Evolutionary conservation across 169 alveolate species (phyloP).

Genomic region (Cystoisospora suis): DNA sequence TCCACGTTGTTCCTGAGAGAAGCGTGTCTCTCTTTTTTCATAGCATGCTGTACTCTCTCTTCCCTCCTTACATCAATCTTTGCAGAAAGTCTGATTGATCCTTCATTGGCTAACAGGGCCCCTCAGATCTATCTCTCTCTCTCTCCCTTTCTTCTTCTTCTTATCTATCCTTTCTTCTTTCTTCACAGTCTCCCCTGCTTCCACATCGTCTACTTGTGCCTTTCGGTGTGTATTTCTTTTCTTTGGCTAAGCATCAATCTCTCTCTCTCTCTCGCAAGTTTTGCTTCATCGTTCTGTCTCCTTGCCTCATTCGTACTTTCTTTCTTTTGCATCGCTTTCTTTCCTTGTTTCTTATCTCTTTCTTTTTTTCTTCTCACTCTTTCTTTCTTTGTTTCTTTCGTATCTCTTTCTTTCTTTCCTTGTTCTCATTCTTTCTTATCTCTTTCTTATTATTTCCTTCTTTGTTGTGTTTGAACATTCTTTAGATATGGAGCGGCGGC

Average conservation of each 20-base stretch:
- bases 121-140: background rate
- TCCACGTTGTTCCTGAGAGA: no score
- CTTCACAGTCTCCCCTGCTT: background rate
- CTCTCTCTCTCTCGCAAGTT: background rate
- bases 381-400: no score
- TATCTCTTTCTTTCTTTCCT: background rate
- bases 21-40: no score
- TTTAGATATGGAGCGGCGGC: slow-evolving; percentile 47
- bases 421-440: background rate
- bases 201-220: background rate
- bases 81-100: no score
- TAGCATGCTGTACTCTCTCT: no score
- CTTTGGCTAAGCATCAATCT: background rate
- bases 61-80: no score
- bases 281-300: background rate
- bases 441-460: background rate
- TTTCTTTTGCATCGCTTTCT: no score
- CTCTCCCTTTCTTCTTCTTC: background rate
- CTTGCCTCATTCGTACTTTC: background rate
- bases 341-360: no score
- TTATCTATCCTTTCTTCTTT: background rate
- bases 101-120: no score
- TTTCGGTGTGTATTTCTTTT: background rate
- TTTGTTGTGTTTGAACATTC: background rate
- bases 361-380: background rate